Base-by-base conservation (phyloP, 2,329 filamentous ascomycete species). In the Fonsecaea pugnacius region DNA sequence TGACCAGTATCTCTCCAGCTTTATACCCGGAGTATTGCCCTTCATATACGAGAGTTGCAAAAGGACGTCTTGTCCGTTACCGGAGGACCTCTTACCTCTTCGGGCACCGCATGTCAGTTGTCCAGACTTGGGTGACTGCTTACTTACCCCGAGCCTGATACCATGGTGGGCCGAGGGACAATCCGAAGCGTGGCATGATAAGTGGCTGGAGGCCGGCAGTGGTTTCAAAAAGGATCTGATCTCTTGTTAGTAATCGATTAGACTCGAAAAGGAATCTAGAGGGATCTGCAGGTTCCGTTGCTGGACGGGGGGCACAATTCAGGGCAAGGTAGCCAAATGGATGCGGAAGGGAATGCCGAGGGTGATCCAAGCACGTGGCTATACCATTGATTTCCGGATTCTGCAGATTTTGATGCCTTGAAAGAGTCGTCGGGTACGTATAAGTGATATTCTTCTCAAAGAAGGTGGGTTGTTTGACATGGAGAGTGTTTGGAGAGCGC, bases 141-240 rank as follows among this genome's bases (percentile, higher is more conserved):
- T n/a, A 48, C 12, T 18, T 48, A 48, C 43, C 21, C 43, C 43
- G 43, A 48, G 8, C 16, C 43, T 48, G 43, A 4, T 14, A 14
- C 18, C 43, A 18, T 48, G 43, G 43, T 24, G 43, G 43, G 43
- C 43, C 43, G 43, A 48, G 43, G 43, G 43, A 48, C 12, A 43
- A n/a, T 18, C 38, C 16, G 16, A 18, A 48, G 21, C 12, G 43
- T 48, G 43, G 18, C 18, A 48, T 48, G 43, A 48, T 24, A 46
- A 46, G 18, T 10, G n/a, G n/a, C 40, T 21, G 8, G 8, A 21
- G 40, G 40, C 7, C 40, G 21, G n/a, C 7, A 10, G 40, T 16
- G n/a, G 40, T 10, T 46, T 21, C n/a, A 48, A 48, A 48, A 38
- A 21, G 18, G 24, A 48, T 48, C 18, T 48, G 43, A 48, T 48